Evolutionary conservation across 495 filamentous ascomycete genomes (phyloP).

Genomic region (Trichoderma asperelloides): DNA sequence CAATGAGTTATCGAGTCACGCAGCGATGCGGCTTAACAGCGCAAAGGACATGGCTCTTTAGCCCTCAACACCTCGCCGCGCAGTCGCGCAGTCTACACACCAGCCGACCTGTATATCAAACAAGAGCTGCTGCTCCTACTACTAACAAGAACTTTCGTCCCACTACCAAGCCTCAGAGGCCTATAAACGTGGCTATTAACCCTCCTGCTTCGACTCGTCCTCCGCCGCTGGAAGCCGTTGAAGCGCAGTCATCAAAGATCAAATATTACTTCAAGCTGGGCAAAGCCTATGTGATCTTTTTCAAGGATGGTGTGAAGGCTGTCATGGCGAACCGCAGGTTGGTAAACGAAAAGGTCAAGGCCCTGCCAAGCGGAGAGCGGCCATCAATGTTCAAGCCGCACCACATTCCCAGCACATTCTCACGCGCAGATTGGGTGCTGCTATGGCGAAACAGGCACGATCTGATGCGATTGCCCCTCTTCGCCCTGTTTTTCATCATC

Average conservation of each 20-base stretch:
- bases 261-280: slow-evolving; percentile 40
- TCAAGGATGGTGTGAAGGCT: slow-evolving; percentile 71
- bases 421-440: slow-evolving; percentile 31
- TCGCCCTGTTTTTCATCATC: slow-evolving; percentile 60
- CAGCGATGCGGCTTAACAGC: background rate
- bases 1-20: background rate
- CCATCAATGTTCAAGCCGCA: slow-evolving; percentile 35
- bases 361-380: slow-evolving; percentile 12
- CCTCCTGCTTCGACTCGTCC: slow-evolving; percentile 51
- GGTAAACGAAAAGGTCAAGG: slow-evolving; percentile 25
- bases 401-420: slow-evolving; percentile 45
- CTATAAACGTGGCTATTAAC: slow-evolving; percentile 34
- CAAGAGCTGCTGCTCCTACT: background rate
- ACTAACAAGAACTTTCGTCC: background rate
- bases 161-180: background rate
- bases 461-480: slow-evolving; percentile 62
- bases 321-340: slow-evolving; percentile 47
- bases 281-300: slow-evolving; percentile 64
- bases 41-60: background rate
- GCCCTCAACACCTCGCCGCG: background rate
- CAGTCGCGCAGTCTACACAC: background rate
- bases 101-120: background rate
- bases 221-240: slow-evolving; percentile 45
- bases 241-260: slow-evolving; percentile 28
- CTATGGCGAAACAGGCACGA: slow-evolving; percentile 58